These are phyloP conservation scores for Zelonia costaricensis DNA, from an alignment of 208 protist genomes.

Conservation along the genomic window DNA sequence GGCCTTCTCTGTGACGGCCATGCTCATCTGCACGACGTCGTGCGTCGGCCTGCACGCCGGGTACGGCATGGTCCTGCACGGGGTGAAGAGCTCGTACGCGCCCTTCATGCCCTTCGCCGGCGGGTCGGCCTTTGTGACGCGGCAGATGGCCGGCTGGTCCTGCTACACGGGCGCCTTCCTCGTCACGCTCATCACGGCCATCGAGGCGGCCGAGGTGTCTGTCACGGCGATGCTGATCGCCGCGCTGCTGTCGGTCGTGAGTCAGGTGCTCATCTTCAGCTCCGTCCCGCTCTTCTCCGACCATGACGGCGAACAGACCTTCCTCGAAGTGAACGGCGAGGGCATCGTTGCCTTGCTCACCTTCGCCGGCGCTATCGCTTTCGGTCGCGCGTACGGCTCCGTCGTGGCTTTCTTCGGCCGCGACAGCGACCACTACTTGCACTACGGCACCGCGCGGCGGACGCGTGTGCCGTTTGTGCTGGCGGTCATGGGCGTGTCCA, in stretches of 20 bases:
- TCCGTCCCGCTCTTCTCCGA: conserved; percentile 67
- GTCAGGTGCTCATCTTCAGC: conserved; percentile 59
- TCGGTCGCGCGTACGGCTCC: conserved; percentile 58
- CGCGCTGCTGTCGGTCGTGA: conserved; percentile 52
- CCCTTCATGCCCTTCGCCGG: conserved; percentile 83
- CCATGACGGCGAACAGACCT: conserved; percentile 30
- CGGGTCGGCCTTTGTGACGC: conserved; percentile 53
- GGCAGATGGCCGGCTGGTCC: conserved; percentile 66
- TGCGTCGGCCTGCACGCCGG: conserved; percentile 65
- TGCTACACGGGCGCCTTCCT: conserved; percentile 55
- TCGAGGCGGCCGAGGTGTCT: conserved; percentile 46
- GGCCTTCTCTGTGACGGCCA: conserved; percentile 48
- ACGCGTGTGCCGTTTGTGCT: conserved; percentile 72
- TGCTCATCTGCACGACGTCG: conserved; percentile 59
- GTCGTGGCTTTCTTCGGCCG: conserved; percentile 36
- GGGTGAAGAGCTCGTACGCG: conserved; percentile 35
- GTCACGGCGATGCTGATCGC: conserved; percentile 42
- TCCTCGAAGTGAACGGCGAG: conserved; percentile 78
- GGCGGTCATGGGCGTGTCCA: conserved; percentile 43
- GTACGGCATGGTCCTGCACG: conserved; percentile 64
- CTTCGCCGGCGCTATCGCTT: conserved; percentile 55
- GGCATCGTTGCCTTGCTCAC: conserved; percentile 69
- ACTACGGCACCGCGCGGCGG: conserved; percentile 19
- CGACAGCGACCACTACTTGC: conserved; percentile 8
- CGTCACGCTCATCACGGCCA: conserved; percentile 53